These are phyloP conservation scores for Sodiomyces alkalinus DNA, from an alignment of 2,329 filamentous ascomycete genomes.

Conservation along the genomic window DNA sequence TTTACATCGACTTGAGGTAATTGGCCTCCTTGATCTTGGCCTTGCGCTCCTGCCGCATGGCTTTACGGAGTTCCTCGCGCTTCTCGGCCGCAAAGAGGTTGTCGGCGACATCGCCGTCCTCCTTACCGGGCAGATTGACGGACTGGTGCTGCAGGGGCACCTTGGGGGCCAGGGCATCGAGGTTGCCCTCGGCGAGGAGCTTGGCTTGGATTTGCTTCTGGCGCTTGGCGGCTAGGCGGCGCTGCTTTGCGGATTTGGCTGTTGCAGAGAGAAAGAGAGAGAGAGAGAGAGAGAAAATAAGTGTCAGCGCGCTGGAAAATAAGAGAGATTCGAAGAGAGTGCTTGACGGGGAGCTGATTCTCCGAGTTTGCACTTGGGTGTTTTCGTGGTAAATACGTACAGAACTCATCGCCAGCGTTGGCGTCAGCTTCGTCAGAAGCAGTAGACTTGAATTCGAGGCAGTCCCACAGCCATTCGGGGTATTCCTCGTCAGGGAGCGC, in stretches of 20 bases:
- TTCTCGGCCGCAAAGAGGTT: conserved; percentile 31
- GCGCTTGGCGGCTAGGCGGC: conserved; percentile 53
- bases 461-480: conserved; percentile 66
- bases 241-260: conserved; percentile 79
- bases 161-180: conserved; percentile 50
- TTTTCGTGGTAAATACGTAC: conserved; percentile 34
- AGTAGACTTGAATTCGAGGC: conserved; percentile 48
- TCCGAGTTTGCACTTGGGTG: no score
- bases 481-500: conserved; percentile 63
- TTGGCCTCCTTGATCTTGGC: conserved; percentile 71
- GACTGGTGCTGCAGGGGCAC: conserved; percentile 65
- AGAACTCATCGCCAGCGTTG: conserved; percentile 60
- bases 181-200: conserved; percentile 49
- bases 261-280: conserved; percentile 1
- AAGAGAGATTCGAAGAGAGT: neutral
- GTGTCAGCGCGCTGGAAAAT: no score
- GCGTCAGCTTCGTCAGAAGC: conserved; percentile 30
- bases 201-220: conserved; percentile 39
- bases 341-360: neutral
- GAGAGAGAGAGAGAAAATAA: no score
- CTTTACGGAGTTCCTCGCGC: conserved; percentile 49
- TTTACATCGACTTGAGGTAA: conserved; percentile 68
- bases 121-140: conserved; percentile 50
- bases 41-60: conserved; percentile 61
- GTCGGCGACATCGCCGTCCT: conserved; percentile 24